Evolutionary conservation across 148 eudicot species (phyloP).

Genomic region (Vaccinium myrtillus): DNA sequence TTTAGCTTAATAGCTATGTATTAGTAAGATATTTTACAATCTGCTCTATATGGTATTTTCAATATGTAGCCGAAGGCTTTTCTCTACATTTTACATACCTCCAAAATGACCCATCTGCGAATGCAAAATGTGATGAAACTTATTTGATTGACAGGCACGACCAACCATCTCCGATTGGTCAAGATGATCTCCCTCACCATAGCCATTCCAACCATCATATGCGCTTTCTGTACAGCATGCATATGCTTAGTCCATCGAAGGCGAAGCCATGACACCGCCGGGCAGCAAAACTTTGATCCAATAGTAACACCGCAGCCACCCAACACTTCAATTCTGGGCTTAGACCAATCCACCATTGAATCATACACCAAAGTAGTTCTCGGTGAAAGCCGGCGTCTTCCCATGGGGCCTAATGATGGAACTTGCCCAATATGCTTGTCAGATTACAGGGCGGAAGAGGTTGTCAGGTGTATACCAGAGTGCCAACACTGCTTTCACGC

Average conservation of each 20-base stretch:
- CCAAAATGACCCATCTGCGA: neutral
- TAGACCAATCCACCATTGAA: slow-evolving; percentile 78
- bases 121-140: neutral
- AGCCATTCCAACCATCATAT: slow-evolving; percentile 49
- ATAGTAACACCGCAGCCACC: slow-evolving; percentile 27
- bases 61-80: too few relatives aligned
- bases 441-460: slow-evolving; percentile 60
- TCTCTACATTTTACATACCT: too few relatives aligned
- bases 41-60: too few relatives aligned
- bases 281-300: slow-evolving; percentile 6
- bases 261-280: neutral
- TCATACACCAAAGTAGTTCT: slow-evolving; percentile 66
- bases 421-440: slow-evolving; percentile 81
- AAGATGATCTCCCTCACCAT: slow-evolving; percentile 52
- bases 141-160: slow-evolving; percentile 22
- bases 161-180: slow-evolving; percentile 31
- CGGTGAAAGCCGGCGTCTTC: slow-evolving; percentile 76
- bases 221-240: slow-evolving; percentile 37
- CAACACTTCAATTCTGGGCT: slow-evolving; percentile 30
- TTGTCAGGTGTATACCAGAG: slow-evolving; percentile 66
- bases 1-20: too few relatives aligned
- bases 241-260: slow-evolving; percentile 22
- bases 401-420: slow-evolving; percentile 50
- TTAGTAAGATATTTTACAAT: too few relatives aligned
- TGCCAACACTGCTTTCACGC: slow-evolving; percentile 89